Evolutionary conservation across 495 filamentous ascomycete genomes (phyloP), one percentile per base, ranked within the genome.

Genomic region (Tuber indicum): DNA sequence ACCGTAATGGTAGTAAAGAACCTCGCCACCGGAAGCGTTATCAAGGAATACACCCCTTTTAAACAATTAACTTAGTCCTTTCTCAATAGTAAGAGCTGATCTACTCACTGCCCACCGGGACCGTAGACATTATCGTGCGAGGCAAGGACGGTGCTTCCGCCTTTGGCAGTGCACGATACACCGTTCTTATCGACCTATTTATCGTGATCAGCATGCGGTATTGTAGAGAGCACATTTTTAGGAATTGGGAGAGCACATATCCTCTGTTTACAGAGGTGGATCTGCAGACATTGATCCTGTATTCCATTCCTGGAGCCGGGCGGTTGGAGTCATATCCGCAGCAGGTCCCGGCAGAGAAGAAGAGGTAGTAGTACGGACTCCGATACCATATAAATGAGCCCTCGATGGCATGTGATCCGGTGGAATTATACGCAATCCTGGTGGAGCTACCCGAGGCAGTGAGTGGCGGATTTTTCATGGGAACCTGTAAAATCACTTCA

Each of bases 1-100:
- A 84, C 79, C 84, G 58, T 93, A 93, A 79, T 93, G 91, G 79
- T 93, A 93, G 82, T 93, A 93, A 23, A 93, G 86, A 21, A 93
- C 86, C 44, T 89, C 83, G 2, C 87, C 87, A 0, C 85, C 77
- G 12, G 77, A 45, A 3, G 23, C 41, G 3, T 71, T 49, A 19
- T 79, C 78, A 1, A 71, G 71, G 69, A 80, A 79, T 17, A 80
- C 62, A 19, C 78, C 78, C 45, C 77, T 77, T 17, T 47, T 26
- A 3, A 23, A 21, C 5, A 2, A 62, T n/a, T 8, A 43, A 19
- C 16, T 71, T 43, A 71, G n/a, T 46, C 42, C 43, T 2, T 17
- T 4, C 17, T 32, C 9, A n/a, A 23, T 66, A 32, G 21, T 10
- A 4, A 82, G 49, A 84, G 82, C 62, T 81, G 47, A 58, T 85